Conservation (phyloP, 768 basidiomycete genomes). For the Hericium rajendrae region DNA sequence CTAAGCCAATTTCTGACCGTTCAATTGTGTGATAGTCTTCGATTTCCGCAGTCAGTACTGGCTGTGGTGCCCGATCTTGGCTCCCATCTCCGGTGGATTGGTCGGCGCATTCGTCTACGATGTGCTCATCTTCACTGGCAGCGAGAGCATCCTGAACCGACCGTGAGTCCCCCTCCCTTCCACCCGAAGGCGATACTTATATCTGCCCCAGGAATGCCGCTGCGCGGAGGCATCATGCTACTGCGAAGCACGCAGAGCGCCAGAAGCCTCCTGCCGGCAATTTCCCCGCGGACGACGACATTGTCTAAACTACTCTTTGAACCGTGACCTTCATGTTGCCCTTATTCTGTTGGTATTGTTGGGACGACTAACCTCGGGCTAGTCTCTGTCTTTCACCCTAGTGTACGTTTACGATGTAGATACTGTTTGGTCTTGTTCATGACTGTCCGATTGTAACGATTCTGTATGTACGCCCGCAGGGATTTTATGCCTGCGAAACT, state of each 20-base stretch:
- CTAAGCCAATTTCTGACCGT: background rate
- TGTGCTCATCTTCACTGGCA: constrained; percentile 32
- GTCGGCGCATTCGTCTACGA: constrained; percentile 50
- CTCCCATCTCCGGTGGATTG: constrained; percentile 48
- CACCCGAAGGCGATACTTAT: background rate
- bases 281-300: background rate
- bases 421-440: too few species aligned
- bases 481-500: too few species aligned
- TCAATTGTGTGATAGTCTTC: constrained; percentile 21
- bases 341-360: too few species aligned
- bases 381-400: too few species aligned
- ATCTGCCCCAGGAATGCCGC: background rate
- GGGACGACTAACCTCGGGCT: too few species aligned
- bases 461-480: too few species aligned
- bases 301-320: background rate
- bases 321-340: too few species aligned
- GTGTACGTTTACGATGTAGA: too few species aligned
- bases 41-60: constrained; percentile 51
- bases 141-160: too few species aligned
- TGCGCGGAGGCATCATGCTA: background rate
- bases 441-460: too few species aligned
- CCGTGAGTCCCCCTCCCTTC: background rate
- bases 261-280: background rate
- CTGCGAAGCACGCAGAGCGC: background rate
- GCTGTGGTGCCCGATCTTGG: constrained; percentile 60